phyloP scores from a whole-genome alignment of 805 yeast genomes.

The Wickerhamiella musiphila region DNA sequence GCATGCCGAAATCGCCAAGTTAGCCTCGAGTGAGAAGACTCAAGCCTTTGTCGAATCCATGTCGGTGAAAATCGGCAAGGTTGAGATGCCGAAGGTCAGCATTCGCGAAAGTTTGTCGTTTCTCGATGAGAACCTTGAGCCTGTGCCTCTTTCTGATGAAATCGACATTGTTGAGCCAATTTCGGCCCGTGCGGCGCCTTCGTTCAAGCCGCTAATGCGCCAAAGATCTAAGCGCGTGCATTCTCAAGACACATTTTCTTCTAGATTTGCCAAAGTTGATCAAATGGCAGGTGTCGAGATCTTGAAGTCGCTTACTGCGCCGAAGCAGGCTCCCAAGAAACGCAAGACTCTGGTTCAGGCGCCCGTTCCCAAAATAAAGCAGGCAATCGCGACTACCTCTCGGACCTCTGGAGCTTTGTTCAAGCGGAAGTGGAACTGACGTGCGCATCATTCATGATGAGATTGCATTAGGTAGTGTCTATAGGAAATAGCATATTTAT shows the following conservation, averaged over 20 bases:
- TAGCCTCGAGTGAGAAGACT: slow-evolving; percentile 8
- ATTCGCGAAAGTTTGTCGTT: slow-evolving; percentile 12
- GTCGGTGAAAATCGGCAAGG: slow-evolving; percentile 9
- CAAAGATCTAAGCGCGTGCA: neutral
- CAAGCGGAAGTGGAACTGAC: slow-evolving; percentile 7
- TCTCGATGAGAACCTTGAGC: slow-evolving; percentile 5
- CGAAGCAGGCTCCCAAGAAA: neutral
- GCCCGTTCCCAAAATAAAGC: slow-evolving; percentile 3
- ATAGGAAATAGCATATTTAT: too few relatives aligned
- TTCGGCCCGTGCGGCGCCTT: slow-evolving; percentile 1
- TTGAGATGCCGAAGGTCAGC: neutral
- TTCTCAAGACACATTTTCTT: slow-evolving; percentile 6
- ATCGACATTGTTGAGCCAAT: neutral
- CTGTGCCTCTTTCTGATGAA: neutral
- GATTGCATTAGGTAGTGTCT: too few relatives aligned
- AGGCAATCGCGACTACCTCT: slow-evolving; percentile 4
- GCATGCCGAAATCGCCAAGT: slow-evolving; percentile 7
- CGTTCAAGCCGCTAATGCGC: slow-evolving; percentile 1
- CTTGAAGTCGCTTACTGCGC: slow-evolving; percentile 5
- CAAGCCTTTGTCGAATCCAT: slow-evolving; percentile 12
- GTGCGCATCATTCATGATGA: too few relatives aligned
- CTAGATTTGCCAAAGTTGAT: slow-evolving; percentile 8
- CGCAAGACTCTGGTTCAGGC: slow-evolving; percentile 1
- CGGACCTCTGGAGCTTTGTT: slow-evolving; percentile 3
- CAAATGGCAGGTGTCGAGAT: slow-evolving; percentile 8